Percentiles rank a stretch among this genome's conserved stretches.
Evolutionary conservation across 345 rosid genomes (phyloP).

Genomic region (Trapa incisa): DNA sequence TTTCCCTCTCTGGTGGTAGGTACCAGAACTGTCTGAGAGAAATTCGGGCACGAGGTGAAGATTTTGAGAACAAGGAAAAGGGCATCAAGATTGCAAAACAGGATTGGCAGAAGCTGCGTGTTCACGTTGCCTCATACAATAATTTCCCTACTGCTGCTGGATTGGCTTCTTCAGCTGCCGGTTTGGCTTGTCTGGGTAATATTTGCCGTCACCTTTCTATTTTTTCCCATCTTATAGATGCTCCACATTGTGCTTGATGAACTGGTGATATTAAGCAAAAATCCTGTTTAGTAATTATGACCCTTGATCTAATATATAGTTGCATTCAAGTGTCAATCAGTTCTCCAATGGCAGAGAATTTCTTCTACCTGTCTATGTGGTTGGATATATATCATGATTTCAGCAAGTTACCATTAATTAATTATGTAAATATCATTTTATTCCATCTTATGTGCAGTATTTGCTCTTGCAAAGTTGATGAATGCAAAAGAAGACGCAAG

Average conservation of each 20-base stretch:
- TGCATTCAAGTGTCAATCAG: too few relatives aligned
- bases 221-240: neutral
- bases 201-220: neutral
- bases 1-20: conserved; percentile 85
- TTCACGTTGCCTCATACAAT: conserved; percentile 82
- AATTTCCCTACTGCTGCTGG: conserved; percentile 98
- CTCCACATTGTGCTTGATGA: neutral
- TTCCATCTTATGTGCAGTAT: conserved; percentile 29
- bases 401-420: conserved; percentile 22
- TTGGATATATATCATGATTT: neutral
- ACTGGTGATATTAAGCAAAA: neutral
- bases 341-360: too few relatives aligned
- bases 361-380: too few relatives aligned
- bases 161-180: conserved; percentile 97
- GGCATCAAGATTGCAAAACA: conserved; percentile 64
- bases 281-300: neutral
- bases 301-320: neutral
- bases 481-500: conserved; percentile 72
- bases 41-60: conserved; percentile 62
- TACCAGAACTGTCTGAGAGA: conserved; percentile 82
- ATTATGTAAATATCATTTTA: neutral
- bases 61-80: conserved; percentile 67
- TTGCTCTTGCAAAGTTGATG: conserved; percentile 91
- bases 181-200: conserved; percentile 92
- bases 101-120: conserved; percentile 75